Evolutionary conservation across 2,329 filamentous ascomycete species (phyloP), one percentile per base, ranked within the genome.

Genomic region (Venturia aucupariae): DNA sequence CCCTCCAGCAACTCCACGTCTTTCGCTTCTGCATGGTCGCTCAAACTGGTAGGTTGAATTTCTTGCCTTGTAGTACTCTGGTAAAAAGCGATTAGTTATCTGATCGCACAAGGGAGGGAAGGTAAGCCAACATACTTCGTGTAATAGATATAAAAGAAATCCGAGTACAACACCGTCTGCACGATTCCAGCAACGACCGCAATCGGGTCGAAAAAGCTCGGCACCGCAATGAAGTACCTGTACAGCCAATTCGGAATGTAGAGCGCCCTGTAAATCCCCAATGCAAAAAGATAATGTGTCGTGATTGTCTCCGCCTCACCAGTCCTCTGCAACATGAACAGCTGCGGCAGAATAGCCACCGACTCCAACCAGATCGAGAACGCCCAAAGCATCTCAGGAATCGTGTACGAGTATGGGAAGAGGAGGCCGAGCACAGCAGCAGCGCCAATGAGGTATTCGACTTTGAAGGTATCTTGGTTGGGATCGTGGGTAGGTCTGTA

Each of bases 71-170:
- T 55, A 82, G 69, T 61, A 82, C 79, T 74, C 79, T 81, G 51
- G 51, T n/a, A 17, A 15, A 60, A 27, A 67, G 44, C 19, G 42
- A 42, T 71, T 67, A 71, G 67, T n/a, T 64, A 62, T 32, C 13
- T n/a, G 11, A 19, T 24, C 5, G 32, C 15, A 48, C 10, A 60
- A 27, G 17, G 60, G 59, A 19, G n/a, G n/a, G n/a, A n/a, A n/a
- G n/a, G n/a, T n/a, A n/a, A n/a, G 24, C 57, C 57, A 55, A 78
- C 83, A 76, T 75, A 88, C 86, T 97, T 97, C 66, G 89, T 96
- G 80, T 97, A 99, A 81, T 99, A 99, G 72, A 99, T 93, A 83
- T 92, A 99, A 84, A 99, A 99, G 81, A 99, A 99, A 80, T 99
- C 94, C 68, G 91, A 96, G 81, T 99, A 99, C 65, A 99, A 82